phyloP scores from a whole-genome alignment of 805 yeast species.

The Pichia deserticola region DNA sequence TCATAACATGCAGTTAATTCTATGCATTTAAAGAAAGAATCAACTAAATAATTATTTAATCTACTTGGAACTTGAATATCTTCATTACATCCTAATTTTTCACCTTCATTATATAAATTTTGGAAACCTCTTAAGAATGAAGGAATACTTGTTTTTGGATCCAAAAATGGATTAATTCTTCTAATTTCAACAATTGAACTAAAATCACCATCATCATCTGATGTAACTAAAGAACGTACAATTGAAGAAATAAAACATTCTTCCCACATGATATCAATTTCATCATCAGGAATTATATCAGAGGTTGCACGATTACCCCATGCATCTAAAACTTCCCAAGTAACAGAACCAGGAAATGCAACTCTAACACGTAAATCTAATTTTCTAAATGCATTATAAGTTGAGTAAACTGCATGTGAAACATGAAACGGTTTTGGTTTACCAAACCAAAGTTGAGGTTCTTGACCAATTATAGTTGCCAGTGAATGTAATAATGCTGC shows the following conservation, averaged over 20 bases:
- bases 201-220: conserved; percentile 62
- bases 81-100: conserved; percentile 54
- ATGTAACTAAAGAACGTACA: conserved; percentile 61
- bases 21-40: conserved; percentile 59
- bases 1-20: conserved; percentile 59
- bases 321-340: conserved; percentile 41
- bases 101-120: conserved; percentile 56
- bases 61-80: conserved; percentile 63
- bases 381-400: conserved; percentile 53
- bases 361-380: conserved; percentile 67
- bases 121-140: conserved; percentile 61
- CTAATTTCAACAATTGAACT: conserved; percentile 75
- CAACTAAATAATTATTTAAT: conserved; percentile 62
- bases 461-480: conserved; percentile 53
- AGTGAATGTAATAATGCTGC: conserved; percentile 67
- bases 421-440: conserved; percentile 64
- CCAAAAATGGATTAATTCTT: conserved; percentile 65
- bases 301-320: conserved; percentile 36
- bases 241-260: conserved; percentile 65
- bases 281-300: conserved; percentile 28
- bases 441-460: conserved; percentile 76
- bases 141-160: conserved; percentile 37
- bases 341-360: conserved; percentile 69
- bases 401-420: conserved; percentile 60
- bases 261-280: conserved; percentile 39